Conservation (phyloP, 1,139 yeast genomes). For the Scheffersomyces insectosa region DNA sequence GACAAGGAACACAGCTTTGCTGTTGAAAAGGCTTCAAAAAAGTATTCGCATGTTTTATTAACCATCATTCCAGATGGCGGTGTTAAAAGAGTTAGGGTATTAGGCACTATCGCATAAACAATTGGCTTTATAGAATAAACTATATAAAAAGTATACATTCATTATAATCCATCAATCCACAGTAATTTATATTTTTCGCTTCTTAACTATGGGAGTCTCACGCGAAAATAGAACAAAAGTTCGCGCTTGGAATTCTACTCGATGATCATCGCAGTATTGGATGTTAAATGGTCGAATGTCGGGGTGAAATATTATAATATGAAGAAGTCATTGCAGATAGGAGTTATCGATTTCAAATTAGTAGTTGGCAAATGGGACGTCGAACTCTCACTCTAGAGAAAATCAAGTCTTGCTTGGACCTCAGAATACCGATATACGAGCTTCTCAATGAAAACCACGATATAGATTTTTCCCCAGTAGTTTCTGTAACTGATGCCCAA, state of each 20-base stretch:
- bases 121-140: not conserved
- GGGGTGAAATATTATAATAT: too few relatives aligned
- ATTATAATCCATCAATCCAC: conserved; percentile 1
- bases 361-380: not conserved
- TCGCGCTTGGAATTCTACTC: too few relatives aligned
- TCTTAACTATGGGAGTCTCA: not conserved
- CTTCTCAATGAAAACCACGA: not conserved
- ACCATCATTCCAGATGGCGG: conserved; percentile 96
- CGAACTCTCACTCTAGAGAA: not conserved
- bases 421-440: not conserved
- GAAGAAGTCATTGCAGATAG: too few relatives aligned
- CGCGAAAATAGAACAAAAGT: not conserved
- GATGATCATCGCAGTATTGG: too few relatives aligned
- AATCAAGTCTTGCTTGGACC: not conserved
- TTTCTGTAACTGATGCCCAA: conserved; percentile 11
- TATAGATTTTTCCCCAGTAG: not conserved
- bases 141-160: not conserved
- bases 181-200: conserved; percentile 1
- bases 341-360: too few relatives aligned
- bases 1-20: conserved; percentile 71
- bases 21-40: conserved; percentile 18
- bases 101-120: conserved; percentile 53
- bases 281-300: too few relatives aligned
- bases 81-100: conserved; percentile 82
- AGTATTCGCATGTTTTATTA: conserved; percentile 67